Evolutionary conservation across 2,329 filamentous ascomycete genomes (phyloP), one percentile per base, ranked within the genome.

Genomic region (Aureobasidium leucospermi): DNA sequence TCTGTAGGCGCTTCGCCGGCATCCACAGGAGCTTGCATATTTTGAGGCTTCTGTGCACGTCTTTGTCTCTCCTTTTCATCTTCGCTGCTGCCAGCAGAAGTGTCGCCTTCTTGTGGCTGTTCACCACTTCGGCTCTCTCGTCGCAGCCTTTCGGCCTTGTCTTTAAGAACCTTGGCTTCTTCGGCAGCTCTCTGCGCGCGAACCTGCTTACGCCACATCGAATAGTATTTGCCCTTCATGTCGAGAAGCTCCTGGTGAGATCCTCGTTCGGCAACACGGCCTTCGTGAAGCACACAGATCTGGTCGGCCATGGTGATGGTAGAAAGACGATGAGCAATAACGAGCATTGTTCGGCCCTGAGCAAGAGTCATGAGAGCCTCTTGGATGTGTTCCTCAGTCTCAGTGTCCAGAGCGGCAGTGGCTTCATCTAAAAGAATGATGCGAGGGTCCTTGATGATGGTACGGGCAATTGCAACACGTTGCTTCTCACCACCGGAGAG

Each of bases 341-440:
- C 91, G 62, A 99, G 83, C 77, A 96, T 87, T 1, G 94, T 99
- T 48, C 94, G 88, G 52, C 91, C 92, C 65, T 87, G 80, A 15
- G 90, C 89, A 48, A 97, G 84, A 13, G 83, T 90, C 60, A 86
- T 86, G 34, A 99, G 82, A 38, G 92, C 91, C 61, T 87, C 84
- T 73, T 96, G 92, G 61, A 96, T 96, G 70, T 95, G 88, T 71
- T 95, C 89, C 73, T 96, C 92, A 0, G 92, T 96, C 65, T 94
- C 89, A 0, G 90, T 91, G 70, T 96, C 92, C 32, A 96, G 79
- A 9, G 92, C 91, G 36, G 92, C 93, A 1, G 91, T 96, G 11
- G 92, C 92, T 74, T 96, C 92, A 70, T 96, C 92, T 41, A 96
- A 79, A 75, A 96, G 87, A 69, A 96, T 96, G 68, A 96, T 92